Base-by-base conservation (phyloP, 2,329 filamentous ascomycete genomes). In the Fusarium sp. region DNA sequence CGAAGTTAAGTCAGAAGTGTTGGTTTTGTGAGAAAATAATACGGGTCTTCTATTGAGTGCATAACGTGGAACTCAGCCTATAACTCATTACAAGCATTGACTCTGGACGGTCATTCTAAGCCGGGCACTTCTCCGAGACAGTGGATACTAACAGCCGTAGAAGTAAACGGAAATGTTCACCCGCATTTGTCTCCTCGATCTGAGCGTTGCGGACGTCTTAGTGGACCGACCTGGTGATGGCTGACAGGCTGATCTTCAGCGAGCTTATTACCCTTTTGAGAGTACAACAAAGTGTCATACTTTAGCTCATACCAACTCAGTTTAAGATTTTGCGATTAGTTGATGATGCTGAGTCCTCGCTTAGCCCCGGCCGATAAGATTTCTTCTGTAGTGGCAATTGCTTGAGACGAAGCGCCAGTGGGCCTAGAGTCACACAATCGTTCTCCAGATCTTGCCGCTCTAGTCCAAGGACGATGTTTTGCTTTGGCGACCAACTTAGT, bases 311-410 rank as follows among this genome's bases (percentile, higher is more conserved):
- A 0, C 18, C 0, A 11, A n/a, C 34, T 37, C 34, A 37, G 1
- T 11, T 7, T 7, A 37, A 0, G 18, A n/a, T 37, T 12, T 37
- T 3, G 34, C 0, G 2, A 1, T n/a, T 4, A 12, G 0, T n/a
- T n/a, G 2, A 11, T 37, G 34, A 37, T 5, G 10, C 1, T 37
- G 10, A n/a, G 2, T 6, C 0, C 18, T 4, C 9, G 18, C 18
- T 37, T 7, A 37, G 3, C 3, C 18, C 5, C 4, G 1, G 18
- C 5, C 10, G 18, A 37, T n/a, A 11, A n/a, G 18, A 6, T 1
- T 5, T 37, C 2, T 37, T 3, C 10, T n/a, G 10, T 4, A 7
- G 10, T 2, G 10, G 34, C 3, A 37, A n/a, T 7, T n/a, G 3
- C 4, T 37, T n/a, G 34, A 11, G 5, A 37, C 32, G 32, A 10